Evolutionary conservation across 495 filamentous ascomycete species (phyloP).

Genomic region (Penicillium chermesinum): DNA sequence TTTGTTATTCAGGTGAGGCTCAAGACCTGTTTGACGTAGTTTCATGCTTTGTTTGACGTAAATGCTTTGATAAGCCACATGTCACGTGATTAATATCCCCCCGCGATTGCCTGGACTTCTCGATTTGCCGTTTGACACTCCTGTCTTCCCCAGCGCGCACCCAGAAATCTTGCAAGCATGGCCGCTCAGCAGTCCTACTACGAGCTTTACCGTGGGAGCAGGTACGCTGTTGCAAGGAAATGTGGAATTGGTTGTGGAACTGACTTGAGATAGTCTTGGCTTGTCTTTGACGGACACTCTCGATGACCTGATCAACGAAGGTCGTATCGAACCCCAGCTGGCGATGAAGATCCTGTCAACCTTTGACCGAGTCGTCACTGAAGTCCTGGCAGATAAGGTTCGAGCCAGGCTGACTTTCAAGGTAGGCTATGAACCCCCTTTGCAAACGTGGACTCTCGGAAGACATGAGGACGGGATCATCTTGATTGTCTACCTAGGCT

Average conservation of each 20-base stretch:
- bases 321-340: constrained; percentile 92
- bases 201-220: constrained; percentile 95
- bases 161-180: constrained; percentile 18
- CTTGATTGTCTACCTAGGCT: constrained; percentile 3
- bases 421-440: too few species aligned
- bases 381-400: constrained; percentile 84
- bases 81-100: too few species aligned
- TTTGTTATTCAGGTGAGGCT: not conserved
- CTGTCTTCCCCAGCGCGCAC: constrained; percentile 2
- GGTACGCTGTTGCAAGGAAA: constrained; percentile 47
- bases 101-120: not conserved
- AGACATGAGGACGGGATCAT: too few species aligned
- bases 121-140: constrained; percentile 20
- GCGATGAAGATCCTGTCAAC: constrained; percentile 95
- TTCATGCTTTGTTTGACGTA: constrained; percentile 8
- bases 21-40: not conserved
- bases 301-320: constrained; percentile 88
- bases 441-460: too few species aligned
- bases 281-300: constrained; percentile 90
- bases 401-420: constrained; percentile 92
- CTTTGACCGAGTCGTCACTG: constrained; percentile 85
- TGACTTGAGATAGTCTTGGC: constrained; percentile 63
- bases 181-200: constrained; percentile 56
- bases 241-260: not conserved
- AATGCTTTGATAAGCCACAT: too few species aligned